Percentiles rank a stretch among this genome's conserved stretches.
phyloP scores from a whole-genome alignment of 352 stramenopile genomes.

The Albugo candida region DNA sequence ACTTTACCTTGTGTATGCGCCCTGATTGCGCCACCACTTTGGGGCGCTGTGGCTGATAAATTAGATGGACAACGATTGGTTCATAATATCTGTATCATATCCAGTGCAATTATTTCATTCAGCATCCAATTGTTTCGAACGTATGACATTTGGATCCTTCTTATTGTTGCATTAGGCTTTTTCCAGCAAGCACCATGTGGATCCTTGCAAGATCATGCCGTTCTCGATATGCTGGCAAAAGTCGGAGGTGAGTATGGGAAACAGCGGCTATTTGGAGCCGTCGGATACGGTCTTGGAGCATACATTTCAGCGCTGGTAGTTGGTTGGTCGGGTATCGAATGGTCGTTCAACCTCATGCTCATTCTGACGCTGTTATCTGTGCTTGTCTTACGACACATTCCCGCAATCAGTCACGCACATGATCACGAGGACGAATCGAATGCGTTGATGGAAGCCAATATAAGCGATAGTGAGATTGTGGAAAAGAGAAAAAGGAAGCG shows the following conservation, averaged over 20 bases:
- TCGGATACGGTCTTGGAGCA: constrained; percentile 38
- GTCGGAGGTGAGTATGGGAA: constrained; percentile 67
- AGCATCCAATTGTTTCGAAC: constrained; percentile 28
- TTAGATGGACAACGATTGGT: constrained; percentile 39
- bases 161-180: constrained; percentile 33
- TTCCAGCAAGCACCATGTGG: constrained; percentile 36
- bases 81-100: constrained; percentile 38
- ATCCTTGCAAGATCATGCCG: constrained; percentile 48
- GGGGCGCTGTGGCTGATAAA: constrained; percentile 44
- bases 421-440: background rate
- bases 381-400: constrained; percentile 40
- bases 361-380: constrained; percentile 27
- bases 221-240: constrained; percentile 40
- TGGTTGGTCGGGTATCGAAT: constrained; percentile 31
- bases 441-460: background rate
- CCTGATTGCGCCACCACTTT: constrained; percentile 44
- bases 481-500: constrained; percentile 1
- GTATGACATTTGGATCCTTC: constrained; percentile 28
- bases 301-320: constrained; percentile 57
- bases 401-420: constrained; percentile 18
- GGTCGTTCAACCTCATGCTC: constrained; percentile 57
- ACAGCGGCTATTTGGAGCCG: constrained; percentile 54
- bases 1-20: constrained; percentile 37
- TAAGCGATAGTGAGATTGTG: background rate
- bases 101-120: constrained; percentile 35